A percentile compares a stretch with the other conserved stretches of the same genome.
phyloP scores from a whole-genome alignment of 2,329 filamentous ascomycete species.

The Rhynchosporium secalis region DNA sequence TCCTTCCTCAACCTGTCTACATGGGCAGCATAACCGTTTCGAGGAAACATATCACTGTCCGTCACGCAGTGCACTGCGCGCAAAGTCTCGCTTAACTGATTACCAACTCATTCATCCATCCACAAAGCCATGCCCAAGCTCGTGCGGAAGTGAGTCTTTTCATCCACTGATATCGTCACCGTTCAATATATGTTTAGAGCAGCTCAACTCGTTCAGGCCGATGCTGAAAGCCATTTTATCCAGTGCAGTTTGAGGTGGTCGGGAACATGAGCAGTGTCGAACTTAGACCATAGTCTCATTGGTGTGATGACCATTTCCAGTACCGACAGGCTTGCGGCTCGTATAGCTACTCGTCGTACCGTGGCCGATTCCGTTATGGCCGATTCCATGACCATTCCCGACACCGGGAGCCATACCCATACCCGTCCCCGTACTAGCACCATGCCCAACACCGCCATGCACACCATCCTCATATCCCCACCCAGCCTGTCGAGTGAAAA shows the following conservation, averaged over 20 bases:
- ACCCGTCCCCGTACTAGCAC: neutral
- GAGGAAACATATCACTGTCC: too few relatives aligned
- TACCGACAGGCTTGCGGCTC: neutral
- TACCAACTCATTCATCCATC: neutral
- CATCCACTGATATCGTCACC: too few relatives aligned
- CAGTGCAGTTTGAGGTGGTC: neutral
- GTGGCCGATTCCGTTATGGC: neutral
- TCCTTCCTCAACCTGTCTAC: neutral
- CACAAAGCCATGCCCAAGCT: too few relatives aligned
- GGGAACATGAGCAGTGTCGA: neutral
- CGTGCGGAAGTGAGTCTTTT: too few relatives aligned
- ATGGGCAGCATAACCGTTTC: too few relatives aligned
- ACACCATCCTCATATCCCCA: conserved; percentile 49
- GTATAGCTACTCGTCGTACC: neutral
- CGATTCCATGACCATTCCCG: neutral
- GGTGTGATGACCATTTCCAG: neutral
- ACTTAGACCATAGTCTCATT: conserved; percentile 2
- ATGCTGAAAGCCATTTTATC: neutral
- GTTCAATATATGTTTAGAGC: too few relatives aligned
- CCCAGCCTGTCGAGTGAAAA: conserved; percentile 60
- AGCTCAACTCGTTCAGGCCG: neutral
- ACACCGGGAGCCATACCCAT: neutral
- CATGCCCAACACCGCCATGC: conserved; percentile 13
- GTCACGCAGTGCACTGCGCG: too few relatives aligned
- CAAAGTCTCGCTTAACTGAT: too few relatives aligned